Conservation (phyloP, 1,284 basidiomycete species). For the Bjerkandera adusta region DNA sequence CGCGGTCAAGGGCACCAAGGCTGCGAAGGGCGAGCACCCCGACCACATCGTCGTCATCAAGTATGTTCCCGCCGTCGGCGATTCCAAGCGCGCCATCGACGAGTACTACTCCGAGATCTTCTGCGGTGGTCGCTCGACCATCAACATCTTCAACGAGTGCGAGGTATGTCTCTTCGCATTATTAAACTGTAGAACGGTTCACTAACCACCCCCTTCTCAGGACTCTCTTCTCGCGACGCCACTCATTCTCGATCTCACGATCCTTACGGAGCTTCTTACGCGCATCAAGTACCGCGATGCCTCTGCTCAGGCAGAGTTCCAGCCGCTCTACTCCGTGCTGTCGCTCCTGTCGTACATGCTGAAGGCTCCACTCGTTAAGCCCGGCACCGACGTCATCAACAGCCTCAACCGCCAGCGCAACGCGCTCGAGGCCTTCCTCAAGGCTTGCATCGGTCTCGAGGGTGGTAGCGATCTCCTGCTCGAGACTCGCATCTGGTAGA, state of each 20-base stretch:
- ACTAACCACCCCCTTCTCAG: conserved; percentile 34
- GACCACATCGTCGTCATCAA: conserved; percentile 98
- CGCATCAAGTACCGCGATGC: conserved; percentile 83
- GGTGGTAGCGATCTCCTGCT: conserved; percentile 80
- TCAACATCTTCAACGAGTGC: conserved; percentile 97
- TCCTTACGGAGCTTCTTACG: conserved; percentile 93
- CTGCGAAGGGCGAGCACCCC: conserved; percentile 87
- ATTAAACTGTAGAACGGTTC: conserved; percentile 15
- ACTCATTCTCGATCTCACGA: conserved; percentile 91
- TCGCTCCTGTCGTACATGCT: conserved; percentile 95
- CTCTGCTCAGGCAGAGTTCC: conserved; percentile 57
- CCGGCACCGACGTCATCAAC: conserved; percentile 94
- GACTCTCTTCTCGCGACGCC: conserved; percentile 97
- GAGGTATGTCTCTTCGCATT: conserved; percentile 49
- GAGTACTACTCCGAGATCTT: conserved; percentile 98
- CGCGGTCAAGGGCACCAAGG: conserved; percentile 57
- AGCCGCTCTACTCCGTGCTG: conserved; percentile 83
- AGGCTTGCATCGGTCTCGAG: conserved; percentile 90
- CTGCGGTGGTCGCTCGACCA: conserved; percentile 77
- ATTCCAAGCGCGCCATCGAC: conserved; percentile 97
- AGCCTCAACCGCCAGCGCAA: conserved; percentile 92
- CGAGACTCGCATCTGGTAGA: conserved; percentile 86
- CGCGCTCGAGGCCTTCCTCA: conserved; percentile 90
- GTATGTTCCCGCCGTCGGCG: conserved; percentile 92
- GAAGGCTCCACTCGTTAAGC: conserved; percentile 97